Evolutionary conservation across 106 monocot genomes (phyloP), one percentile per base, ranked within the genome.

Genomic region (Apostasia shenzhenica): DNA sequence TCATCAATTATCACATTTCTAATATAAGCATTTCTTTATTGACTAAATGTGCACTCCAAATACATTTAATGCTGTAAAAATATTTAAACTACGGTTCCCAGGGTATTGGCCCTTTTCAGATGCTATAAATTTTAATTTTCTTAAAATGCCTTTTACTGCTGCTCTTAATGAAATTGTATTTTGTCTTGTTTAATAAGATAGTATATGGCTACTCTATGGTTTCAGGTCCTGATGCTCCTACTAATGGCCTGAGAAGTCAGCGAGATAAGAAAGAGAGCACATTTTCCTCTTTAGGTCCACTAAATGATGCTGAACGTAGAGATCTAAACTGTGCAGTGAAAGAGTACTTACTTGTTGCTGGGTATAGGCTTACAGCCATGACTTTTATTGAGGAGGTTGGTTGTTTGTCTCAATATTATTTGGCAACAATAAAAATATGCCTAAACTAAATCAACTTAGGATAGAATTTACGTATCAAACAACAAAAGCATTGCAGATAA

Each of bases 341-440:
- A 76, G 97, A 97, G 42, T 97, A 92, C 76, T 78, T 97, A 76
- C 84, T 97, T 81, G 81, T 92, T 81, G 97, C 89, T 52, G 97
- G 97, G 10, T 97, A 97, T 46, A 72, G 84, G 43, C 92, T 97
- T 53, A 89, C 92, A 63, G 92, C 97, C 12, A 97, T 97, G 97
- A 92, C 97, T 75, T 97, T 97, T 81, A 89, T 92, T 70, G 97
- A 97, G 69, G 97, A 97, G 92, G 97, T 97, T 39, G 13, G 63
- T 81, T 57, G 57, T 49, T 63, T 54, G 12, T 66, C 65, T 26
- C 48, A 46, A 45, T 63, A 3, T 63, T 63, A 63, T 46, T 26
- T 47, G 45, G 63, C 2, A 62, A 44, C 62, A 42, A 62, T 62
- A 44, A 43, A 62, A 62, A 62, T 59, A 26, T 57, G 3, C 38